Base-by-base conservation (phyloP, 2,329 filamentous ascomycete species). In the Colletotrichum sp. region DNA sequence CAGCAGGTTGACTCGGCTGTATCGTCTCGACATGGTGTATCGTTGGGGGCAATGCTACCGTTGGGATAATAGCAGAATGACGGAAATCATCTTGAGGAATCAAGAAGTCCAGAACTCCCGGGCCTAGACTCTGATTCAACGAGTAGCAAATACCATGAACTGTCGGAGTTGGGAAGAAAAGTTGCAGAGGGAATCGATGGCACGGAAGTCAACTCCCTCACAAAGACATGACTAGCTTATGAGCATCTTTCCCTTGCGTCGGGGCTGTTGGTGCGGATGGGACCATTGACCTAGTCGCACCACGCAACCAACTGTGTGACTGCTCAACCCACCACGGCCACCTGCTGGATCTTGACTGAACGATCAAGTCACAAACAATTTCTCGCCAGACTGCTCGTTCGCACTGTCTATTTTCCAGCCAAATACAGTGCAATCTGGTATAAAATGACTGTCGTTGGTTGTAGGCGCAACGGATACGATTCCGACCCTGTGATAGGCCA, bases 1-100 rank as follows among this genome's bases (percentile, higher is more conserved):
- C 84, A 85, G 76, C 84, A 85, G 1, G 79, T 75, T 1, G 84
- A 81, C 32, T 83, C 76, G 3, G 69, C 67, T 2, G 78, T 80
- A 48, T 75, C 78, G 61, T 80, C 77, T 9, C 62, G 74, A 75
- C 84, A 86, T 2, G 84, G 81, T 1, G 77, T 77, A 73, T 85
- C 81, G 65, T 82, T 78, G 8, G 77, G 67, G 8, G 82, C 78
- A 15, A 82, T 43, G 21, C 71, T 71, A 12, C 83, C 81, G 75
- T 82, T 78, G 8, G 83, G 83, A 61, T 79, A 84, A 74, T 80
- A 85, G 77, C 80, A 85, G 10, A 26, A 1, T 48, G n/a, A 48
- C 0, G n/a, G 4, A 21, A 0, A 13, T 52, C 43, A 52, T 52
- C 6, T 21, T 52, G 58, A 21, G 1, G 56, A 28, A n/a, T n/a